These are phyloP conservation scores for Penicillium sp. DNA, from an alignment of 2,329 filamentous ascomycete genomes.

Conservation along the genomic window DNA sequence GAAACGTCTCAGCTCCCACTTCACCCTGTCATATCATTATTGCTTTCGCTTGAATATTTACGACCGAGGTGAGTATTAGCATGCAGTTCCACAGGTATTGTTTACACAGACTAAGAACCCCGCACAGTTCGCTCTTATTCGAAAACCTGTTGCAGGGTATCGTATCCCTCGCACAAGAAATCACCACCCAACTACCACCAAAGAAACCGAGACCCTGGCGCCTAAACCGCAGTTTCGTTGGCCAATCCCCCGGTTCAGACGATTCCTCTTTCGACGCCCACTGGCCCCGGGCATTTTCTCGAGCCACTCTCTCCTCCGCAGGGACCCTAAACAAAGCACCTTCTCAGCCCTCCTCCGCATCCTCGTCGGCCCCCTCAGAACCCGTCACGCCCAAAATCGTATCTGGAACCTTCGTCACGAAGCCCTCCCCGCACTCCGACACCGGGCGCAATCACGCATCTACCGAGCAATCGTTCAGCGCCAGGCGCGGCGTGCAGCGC, in stretches of 20 bases:
- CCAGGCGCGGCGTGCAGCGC: constrained; percentile 55
- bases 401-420: constrained; percentile 73
- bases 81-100: background rate
- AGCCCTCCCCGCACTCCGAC: constrained; percentile 69
- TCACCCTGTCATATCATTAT: background rate
- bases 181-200: background rate
- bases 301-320: constrained; percentile 10
- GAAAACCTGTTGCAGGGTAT: background rate
- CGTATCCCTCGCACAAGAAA: background rate
- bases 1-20: background rate
- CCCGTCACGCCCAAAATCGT: constrained; percentile 64
- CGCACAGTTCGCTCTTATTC: background rate
- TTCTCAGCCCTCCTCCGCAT: constrained; percentile 53
- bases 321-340: constrained; percentile 23
- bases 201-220: constrained; percentile 27
- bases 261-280: constrained; percentile 15
- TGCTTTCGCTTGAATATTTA: background rate
- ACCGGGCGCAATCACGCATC: constrained; percentile 71
- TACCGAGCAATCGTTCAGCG: constrained; percentile 71
- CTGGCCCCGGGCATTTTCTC: constrained; percentile 10
- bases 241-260: constrained; percentile 18
- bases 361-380: constrained; percentile 67
- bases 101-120: background rate
- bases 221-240: constrained; percentile 24
- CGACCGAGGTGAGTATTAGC: background rate